A percentile compares a stretch with the other conserved stretches of the same genome.
Conservation (phyloP, 306 rosid genomes). For the Hippophae gyantsensis region DNA sequence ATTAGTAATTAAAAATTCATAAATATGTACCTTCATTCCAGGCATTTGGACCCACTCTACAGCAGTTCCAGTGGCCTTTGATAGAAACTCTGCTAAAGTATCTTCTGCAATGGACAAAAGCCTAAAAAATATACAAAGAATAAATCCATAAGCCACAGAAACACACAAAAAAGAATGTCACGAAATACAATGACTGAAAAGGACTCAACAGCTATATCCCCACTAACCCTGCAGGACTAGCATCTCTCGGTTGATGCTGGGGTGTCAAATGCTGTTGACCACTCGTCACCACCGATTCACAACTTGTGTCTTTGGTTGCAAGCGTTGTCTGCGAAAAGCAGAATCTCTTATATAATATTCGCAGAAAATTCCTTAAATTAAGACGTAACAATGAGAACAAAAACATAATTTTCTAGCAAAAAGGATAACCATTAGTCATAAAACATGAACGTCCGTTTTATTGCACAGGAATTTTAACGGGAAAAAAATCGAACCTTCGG, state of each 20-base stretch:
- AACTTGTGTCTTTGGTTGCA: conserved; percentile 86
- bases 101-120: conserved; percentile 99
- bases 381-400: not conserved
- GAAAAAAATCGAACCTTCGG: no score
- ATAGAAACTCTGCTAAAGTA: conserved; percentile 99
- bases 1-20: not conserved
- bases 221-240: conserved; percentile 99
- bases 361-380: not conserved
- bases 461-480: no score
- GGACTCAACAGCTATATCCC: conserved; percentile 45
- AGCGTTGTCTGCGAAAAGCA: conserved; percentile 51
- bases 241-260: conserved; percentile 98
- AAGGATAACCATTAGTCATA: not conserved
- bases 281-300: conserved; percentile 90
- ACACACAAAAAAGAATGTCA: conserved; percentile 21
- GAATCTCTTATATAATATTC: conserved; percentile 11
- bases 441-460: no score
- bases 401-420: not conserved
- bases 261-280: conserved; percentile 89
- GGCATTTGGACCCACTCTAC: conserved; percentile 99
- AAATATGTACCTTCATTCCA: conserved; percentile 84
- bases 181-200: conserved; percentile 33
- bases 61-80: conserved; percentile 99
- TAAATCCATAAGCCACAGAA: conserved; percentile 33
- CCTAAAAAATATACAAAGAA: conserved; percentile 39